Evolutionary conservation across 129 eudicot genomes (phyloP), one percentile per base, ranked within the genome.

Genomic region (Flaveria ramosissima): DNA sequence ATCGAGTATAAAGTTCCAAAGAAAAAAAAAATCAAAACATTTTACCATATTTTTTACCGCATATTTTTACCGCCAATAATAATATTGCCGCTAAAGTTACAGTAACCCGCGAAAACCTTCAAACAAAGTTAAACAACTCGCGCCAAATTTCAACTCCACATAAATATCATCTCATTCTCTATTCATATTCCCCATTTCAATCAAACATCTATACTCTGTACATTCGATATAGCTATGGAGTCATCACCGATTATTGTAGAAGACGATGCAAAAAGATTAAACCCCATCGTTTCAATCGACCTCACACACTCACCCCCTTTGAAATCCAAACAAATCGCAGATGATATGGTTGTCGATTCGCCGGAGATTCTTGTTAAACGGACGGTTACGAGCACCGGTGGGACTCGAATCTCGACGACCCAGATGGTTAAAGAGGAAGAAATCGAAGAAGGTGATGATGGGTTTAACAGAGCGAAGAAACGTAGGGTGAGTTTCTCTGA

Each of bases 311-410:
- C 55, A 56, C 82, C 64, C 55, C 74, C 19, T 56, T 36, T 79
- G 13, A 75, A 71, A 83, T 73, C 66, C 84, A 70, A 47, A 65
- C 83, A 81, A 73, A 66, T n/a, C 9, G 17, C 51, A 23, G 69
- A 80, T 9, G 76, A 13, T 10, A 84, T 84, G 47, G 16, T 59
- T 56, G 74, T 57, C 13, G 87, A 83, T 9, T 30, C 81, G 4
- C 85, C 79, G 64, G 83, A 50, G 7, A 73, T 78, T 4, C 78
- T 77, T 2, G 91, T 86, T 36, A 82, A 71, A 13, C 81, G 85
- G 72, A 89, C 90, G 53, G 42, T 77, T 14, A 91, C 95, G 4
- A 85, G 90, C 73, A 87, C 82, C 19, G 97, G 97, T 1, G 90
- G 91, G 1, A 46, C 83, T 9, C 85, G 96, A 24, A 77, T 91